A percentile compares a stretch with the other conserved stretches of the same genome.
These are phyloP conservation scores for Aspergillus nomiae DNA, from an alignment of 2,329 filamentous ascomycete genomes.

Conservation along the genomic window DNA sequence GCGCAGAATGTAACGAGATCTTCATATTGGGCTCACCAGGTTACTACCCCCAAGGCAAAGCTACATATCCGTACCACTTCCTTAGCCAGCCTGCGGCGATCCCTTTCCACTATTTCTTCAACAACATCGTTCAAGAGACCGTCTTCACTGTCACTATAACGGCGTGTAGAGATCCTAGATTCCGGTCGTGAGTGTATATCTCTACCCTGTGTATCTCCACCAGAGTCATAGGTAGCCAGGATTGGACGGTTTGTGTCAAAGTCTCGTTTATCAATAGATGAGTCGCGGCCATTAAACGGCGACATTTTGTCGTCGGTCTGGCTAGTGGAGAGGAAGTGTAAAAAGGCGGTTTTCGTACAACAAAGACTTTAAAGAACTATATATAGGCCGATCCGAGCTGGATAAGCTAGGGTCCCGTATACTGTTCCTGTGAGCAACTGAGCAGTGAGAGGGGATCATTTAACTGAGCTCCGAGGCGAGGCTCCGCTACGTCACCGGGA, in stretches of 20 bases:
- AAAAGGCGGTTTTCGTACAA: not conserved
- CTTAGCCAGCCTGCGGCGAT: slow-evolving; percentile 56
- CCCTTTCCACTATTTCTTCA: slow-evolving; percentile 60
- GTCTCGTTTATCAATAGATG: slow-evolving; percentile 48
- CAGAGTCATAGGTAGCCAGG: slow-evolving; percentile 20
- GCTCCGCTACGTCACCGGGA: slow-evolving; percentile 25
- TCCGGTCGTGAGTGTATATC: slow-evolving; percentile 30
- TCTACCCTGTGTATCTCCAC: slow-evolving; percentile 18
- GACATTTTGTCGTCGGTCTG: slow-evolving; percentile 23
- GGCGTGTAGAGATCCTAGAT: slow-evolving; percentile 22
- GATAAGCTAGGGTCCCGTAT: not conserved
- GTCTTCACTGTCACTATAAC: slow-evolving; percentile 27
- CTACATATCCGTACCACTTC: slow-evolving; percentile 56
- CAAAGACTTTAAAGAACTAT: not conserved
- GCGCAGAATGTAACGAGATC: not conserved
- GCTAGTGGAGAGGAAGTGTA: not conserved
- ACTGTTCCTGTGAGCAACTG: slow-evolving; percentile 3
- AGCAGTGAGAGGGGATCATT: slow-evolving; percentile 20
- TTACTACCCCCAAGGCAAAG: slow-evolving; percentile 63
- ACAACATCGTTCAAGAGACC: slow-evolving; percentile 63
- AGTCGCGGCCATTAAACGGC: slow-evolving; percentile 21
- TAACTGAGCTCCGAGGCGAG: slow-evolving; percentile 18
- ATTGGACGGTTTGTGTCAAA: slow-evolving; percentile 47
- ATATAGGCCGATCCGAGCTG: not conserved
- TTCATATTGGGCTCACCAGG: slow-evolving; percentile 46